A percentile compares a stretch with the other conserved stretches of the same genome.
phyloP scores from a whole-genome alignment of 2,329 filamentous ascomycete species.

The Colletotrichum melonis region DNA sequence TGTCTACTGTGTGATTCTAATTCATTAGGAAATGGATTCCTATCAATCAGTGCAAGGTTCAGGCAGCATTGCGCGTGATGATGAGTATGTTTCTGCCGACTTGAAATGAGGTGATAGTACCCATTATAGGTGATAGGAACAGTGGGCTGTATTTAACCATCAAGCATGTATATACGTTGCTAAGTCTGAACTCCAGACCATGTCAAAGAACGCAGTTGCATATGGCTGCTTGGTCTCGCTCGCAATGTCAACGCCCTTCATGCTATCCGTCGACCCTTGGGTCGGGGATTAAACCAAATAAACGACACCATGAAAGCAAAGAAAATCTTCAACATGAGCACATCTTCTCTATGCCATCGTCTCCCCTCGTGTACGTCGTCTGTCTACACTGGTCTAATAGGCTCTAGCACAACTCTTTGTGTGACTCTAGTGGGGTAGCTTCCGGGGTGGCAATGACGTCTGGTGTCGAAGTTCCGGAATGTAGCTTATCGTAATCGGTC shows the following conservation, averaged over 20 bases:
- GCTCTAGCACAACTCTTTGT: conserved; percentile 38
- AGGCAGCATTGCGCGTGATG: too few species aligned
- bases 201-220: background rate
- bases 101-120: too few species aligned
- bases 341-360: conserved; percentile 9
- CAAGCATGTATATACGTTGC: background rate
- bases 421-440: conserved; percentile 44
- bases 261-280: background rate
- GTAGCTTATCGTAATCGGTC: conserved; percentile 35
- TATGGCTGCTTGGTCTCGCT: background rate
- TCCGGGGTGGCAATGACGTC: conserved; percentile 42
- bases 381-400: background rate
- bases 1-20: too few species aligned
- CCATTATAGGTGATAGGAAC: too few species aligned
- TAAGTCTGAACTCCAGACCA: background rate
- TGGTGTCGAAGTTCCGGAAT: conserved; percentile 33
- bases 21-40: too few species aligned
- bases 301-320: conserved; percentile 2
- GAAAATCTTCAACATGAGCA: background rate
- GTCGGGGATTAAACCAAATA: background rate
- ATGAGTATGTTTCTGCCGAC: too few species aligned
- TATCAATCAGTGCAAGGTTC: too few species aligned
- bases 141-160: too few species aligned
- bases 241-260: background rate
- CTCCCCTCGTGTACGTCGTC: conserved; percentile 12